Conservation (phyloP, 108 stramenopile species). For the Pseudonitzschia pungens region DNA sequence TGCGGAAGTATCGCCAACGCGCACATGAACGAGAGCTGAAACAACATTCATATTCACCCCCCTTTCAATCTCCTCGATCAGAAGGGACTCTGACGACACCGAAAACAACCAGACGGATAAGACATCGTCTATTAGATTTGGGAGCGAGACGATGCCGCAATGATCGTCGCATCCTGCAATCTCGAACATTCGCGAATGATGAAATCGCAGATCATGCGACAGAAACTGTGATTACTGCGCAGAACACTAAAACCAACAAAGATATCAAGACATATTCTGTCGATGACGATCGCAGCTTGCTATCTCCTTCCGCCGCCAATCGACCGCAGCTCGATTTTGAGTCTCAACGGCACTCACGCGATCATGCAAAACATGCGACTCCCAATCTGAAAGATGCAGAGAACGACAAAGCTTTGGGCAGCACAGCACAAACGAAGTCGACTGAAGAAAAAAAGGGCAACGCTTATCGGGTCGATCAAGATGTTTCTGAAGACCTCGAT, state of each 20-base stretch:
- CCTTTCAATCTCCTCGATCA: not conserved
- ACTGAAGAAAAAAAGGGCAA: not conserved
- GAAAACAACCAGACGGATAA: not conserved
- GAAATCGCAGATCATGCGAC: not conserved
- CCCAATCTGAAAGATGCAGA: not conserved
- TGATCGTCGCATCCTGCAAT: not conserved
- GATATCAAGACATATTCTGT: not conserved
- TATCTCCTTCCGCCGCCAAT: constrained; percentile 5
- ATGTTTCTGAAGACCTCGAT: not conserved
- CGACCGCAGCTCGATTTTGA: not conserved
- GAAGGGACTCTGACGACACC: not conserved
- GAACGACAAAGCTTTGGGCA: not conserved
- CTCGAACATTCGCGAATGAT: not conserved
- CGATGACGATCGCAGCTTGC: not conserved
- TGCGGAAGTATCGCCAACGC: constrained; percentile 5
- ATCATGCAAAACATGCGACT: not conserved
- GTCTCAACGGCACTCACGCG: not conserved
- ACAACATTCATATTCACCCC: not conserved
- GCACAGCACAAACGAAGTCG: no score
- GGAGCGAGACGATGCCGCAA: constrained; percentile 4
- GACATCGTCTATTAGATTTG: constrained; percentile 1
- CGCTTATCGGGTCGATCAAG: not conserved
- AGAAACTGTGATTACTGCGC: not conserved
- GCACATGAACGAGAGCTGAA: not conserved
- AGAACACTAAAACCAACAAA: not conserved